Base-by-base conservation (phyloP, 176 grass and related monocot genomes). In the Bonia amplexicaulis region DNA sequence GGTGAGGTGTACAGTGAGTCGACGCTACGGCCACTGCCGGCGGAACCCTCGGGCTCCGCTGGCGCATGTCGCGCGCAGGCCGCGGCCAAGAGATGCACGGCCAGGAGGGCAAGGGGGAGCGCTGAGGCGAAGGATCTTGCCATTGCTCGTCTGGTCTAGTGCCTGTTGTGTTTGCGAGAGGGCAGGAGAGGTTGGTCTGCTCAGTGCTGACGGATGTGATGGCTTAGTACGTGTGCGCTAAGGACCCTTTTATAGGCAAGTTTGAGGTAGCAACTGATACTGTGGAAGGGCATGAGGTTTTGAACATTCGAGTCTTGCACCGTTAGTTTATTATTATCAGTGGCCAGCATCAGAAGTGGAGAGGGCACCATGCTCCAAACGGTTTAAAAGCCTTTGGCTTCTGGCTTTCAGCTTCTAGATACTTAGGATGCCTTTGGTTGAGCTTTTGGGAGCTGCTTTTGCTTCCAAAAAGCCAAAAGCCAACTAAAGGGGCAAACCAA, bases 71-170 rank as follows among this genome's bases (percentile, higher is more conserved):
- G 72, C 17, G 37, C 83, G 12, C 40, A 33, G 12, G 74, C 64
- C 0, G 48, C 51, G 39, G 49, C 52, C 13, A 60, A n/a, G 64
- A 85, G 63, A 33, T 69, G 74, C 51, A 69, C 12, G 25, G 13
- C 25, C 48, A 85, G 17, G 63, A 78, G 9, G 25, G 12, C 33
- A 2, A 53, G 31, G 55, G 51, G 0, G 59, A 77, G 73, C 5
- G 48, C 25, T 77, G 49, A 25, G 51, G 83, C 2, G 49, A 78
- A 20, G 64, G 74, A 59, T n/a, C 83, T 27, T 57, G 64, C 83
- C 83, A 77, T 78, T 54, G 83, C 31, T 70, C 7, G 13, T 7
- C 54, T 80, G 13, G 14, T 17, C 17, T 22, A n/a, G 11, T n/a
- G 57, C 57, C 54, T 62, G 26, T 13, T n/a, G 17, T 20, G 6